A percentile compares a stretch with the other conserved stretches of the same genome.
Evolutionary conservation across 2,329 filamentous ascomycete genomes (phyloP).

Genomic region (Tympanopsis confertula): DNA sequence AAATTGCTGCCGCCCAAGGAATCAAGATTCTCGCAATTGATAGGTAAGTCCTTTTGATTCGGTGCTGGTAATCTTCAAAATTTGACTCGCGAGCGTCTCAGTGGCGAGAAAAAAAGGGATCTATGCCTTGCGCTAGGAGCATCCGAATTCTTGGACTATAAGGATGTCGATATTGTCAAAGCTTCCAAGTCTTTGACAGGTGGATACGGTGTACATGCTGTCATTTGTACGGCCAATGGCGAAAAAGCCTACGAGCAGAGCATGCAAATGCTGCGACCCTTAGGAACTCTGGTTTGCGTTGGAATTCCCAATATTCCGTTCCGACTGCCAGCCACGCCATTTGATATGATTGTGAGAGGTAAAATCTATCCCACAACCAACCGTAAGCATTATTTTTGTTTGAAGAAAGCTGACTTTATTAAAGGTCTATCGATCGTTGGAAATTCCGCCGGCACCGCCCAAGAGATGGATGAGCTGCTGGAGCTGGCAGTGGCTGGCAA

Average conservation of each 20-base stretch:
- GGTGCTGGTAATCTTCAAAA: not conserved
- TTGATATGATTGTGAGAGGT: conserved; percentile 1
- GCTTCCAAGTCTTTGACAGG: not conserved
- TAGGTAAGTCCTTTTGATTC: conserved; percentile 10
- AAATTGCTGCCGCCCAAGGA: conserved; percentile 20
- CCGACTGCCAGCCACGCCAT: not conserved
- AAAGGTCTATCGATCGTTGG: not conserved
- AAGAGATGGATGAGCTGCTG: not conserved
- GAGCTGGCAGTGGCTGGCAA: not conserved
- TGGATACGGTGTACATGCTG: not conserved
- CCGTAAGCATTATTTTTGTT: not conserved
- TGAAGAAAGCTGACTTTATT: not conserved
- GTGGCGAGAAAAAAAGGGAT: not conserved
- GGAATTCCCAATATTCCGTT: not conserved
- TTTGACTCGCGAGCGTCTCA: too few relatives aligned
- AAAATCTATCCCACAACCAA: too few relatives aligned
- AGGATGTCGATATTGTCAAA: not conserved
- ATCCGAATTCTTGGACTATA: not conserved
- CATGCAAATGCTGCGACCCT: not conserved
- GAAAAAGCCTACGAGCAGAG: not conserved
- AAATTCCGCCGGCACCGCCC: not conserved
- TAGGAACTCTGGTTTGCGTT: not conserved
- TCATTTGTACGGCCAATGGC: not conserved
- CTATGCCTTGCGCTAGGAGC: not conserved
- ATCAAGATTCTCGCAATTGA: conserved; percentile 23